Percentiles rank a stretch among this genome's conserved stretches.
Evolutionary conservation across 2,329 filamentous ascomycete genomes (phyloP).

Genomic region (Westerdykella aurantiaca): DNA sequence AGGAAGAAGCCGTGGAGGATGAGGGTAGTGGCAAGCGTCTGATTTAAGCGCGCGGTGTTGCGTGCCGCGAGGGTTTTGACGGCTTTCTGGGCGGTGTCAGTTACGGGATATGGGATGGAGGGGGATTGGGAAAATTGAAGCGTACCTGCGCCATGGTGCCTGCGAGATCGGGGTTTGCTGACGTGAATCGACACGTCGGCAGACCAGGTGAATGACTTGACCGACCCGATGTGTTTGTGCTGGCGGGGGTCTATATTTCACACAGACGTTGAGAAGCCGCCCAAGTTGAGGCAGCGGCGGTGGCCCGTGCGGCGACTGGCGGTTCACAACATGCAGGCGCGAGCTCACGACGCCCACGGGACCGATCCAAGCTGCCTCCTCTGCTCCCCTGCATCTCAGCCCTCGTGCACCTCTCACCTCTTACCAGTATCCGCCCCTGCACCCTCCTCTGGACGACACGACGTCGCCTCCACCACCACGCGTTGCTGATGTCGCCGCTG

Average conservation of each 20-base stretch:
- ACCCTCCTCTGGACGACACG: no score
- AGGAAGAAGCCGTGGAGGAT: constrained; percentile 70
- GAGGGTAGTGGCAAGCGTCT: constrained; percentile 72
- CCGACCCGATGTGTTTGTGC: not conserved
- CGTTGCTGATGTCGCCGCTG: constrained; percentile 7
- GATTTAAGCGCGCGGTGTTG: constrained; percentile 71
- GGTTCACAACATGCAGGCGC: constrained; percentile 21
- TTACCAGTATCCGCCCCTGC: no score
- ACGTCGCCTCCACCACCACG: not conserved
- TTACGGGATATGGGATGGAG: not conserved
- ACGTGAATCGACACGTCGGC: not conserved
- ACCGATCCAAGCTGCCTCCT: not conserved
- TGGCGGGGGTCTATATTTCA: not conserved
- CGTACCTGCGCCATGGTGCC: constrained; percentile 23
- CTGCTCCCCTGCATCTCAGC: not conserved
- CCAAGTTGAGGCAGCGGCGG: not conserved
- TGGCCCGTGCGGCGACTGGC: constrained; percentile 5
- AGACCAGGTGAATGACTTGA: no score
- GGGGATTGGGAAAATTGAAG: not conserved
- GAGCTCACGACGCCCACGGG: constrained; percentile 7
- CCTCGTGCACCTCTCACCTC: not conserved
- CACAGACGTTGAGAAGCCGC: not conserved
- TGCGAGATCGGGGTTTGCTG: not conserved
- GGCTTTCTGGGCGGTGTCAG: constrained; percentile 40
- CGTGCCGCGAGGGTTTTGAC: constrained; percentile 63